Evolutionary conservation across 2,329 filamentous ascomycete species (phyloP).

Genomic region (Rutstroemia sydowiana): DNA sequence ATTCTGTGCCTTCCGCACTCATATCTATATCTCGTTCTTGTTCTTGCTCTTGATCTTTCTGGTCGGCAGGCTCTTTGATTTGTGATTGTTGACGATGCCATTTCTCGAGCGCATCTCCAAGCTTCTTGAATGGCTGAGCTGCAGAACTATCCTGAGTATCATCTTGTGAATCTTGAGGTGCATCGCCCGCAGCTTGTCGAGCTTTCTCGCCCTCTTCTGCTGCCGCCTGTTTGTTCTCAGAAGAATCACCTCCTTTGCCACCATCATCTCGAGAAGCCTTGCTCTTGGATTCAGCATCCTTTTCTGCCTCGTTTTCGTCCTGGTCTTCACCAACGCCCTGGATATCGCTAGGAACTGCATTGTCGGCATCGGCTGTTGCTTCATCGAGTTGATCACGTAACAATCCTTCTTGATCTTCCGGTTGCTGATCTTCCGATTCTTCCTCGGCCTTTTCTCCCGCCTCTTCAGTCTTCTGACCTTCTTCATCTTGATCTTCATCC

Average conservation of each 20-base stretch:
- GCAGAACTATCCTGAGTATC: conserved; percentile 37
- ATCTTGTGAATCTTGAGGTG: conserved; percentile 30
- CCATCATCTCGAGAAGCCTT: conserved; percentile 61
- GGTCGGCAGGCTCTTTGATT: conserved; percentile 53
- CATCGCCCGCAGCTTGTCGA: conserved; percentile 36
- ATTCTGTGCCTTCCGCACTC: conserved; percentile 75
- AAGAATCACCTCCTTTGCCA: conserved; percentile 55
- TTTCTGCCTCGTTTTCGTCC: conserved; percentile 54
- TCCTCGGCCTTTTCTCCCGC: conserved; percentile 40
- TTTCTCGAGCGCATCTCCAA: conserved; percentile 84
- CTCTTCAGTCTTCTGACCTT: conserved; percentile 42
- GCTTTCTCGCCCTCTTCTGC: conserved; percentile 55
- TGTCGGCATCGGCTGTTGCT: conserved; percentile 48
- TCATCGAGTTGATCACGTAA: conserved; percentile 38
- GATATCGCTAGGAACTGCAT: conserved; percentile 55
- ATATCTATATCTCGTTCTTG: conserved; percentile 30
- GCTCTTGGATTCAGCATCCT: conserved; percentile 52
- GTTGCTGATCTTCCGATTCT: conserved; percentile 41
- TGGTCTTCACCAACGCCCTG: conserved; percentile 59
- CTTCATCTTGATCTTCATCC: conserved; percentile 26
- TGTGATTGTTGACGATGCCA: conserved; percentile 88
- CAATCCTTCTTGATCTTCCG: conserved; percentile 40
- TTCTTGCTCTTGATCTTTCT: conserved; percentile 35
- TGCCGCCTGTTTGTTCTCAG: conserved; percentile 54
- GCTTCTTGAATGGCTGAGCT: conserved; percentile 79